Evolutionary conservation across 805 yeast genomes (phyloP), one percentile per base, ranked within the genome.

Genomic region (Clavispora fructus): DNA sequence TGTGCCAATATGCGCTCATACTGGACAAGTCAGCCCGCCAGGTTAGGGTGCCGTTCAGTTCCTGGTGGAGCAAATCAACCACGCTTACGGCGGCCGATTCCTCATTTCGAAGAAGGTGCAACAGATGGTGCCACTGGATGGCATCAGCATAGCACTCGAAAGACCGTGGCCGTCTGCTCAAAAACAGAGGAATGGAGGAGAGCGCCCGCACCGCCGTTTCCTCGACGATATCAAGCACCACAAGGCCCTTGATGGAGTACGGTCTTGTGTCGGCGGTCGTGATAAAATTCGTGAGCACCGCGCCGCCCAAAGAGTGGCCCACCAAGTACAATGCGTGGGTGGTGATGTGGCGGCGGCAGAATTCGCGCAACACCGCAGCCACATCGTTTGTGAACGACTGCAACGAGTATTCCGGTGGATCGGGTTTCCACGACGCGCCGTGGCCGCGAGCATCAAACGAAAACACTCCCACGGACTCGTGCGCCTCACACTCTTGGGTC

Each of bases 241-340:
- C 77, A 3, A 94, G 64, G 0, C 98, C 99, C 31, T 77, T 72
- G 2, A 87, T 60, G 5, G 55, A 56, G 59, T 16, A 61, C 39
- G 30, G 44, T 16, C 7, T 29, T 19, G 65, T 52, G 2, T 56
- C 52, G 7, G 51, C 31, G 4, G 57, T 51, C 3, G 39, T 16
- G 10, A 60, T 42, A 1, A 78, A 75, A 37, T 74, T 74, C 0
- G 96, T 77, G 29, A 89, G 54, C 3, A 94, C 81, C 0, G 97
- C 77, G 0, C 97, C 99, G 6, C 99, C 99, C 29, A 95, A 70
- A 1, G 97, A 88, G 63, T 92, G 99, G 0, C 98, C 98, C 4
- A 91, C 71, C 1, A 90, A 65, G 44, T 83, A 77, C 3, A 87
- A 63, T 3, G 56, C 47, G 35, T 35, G 39, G 4, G 29, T 25